Percentiles rank a stretch among this genome's conserved stretches.
phyloP scores from a whole-genome alignment of 2,329 filamentous ascomycete species.

The Fusarium sulawesiense region DNA sequence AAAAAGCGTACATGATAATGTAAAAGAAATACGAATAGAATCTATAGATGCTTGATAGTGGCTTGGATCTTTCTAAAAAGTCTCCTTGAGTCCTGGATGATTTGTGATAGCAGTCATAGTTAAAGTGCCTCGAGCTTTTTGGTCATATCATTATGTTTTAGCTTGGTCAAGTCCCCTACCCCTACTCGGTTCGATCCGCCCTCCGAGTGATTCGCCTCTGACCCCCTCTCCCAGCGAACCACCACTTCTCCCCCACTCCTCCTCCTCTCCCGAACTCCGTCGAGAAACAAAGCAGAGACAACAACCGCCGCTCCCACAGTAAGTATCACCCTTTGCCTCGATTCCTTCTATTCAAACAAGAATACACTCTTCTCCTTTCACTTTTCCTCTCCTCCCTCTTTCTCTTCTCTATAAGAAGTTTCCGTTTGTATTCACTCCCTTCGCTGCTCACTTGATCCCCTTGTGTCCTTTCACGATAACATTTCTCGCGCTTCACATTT shows the following conservation, averaged over 20 bases:
- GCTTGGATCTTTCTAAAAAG: neutral
- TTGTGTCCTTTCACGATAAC: neutral
- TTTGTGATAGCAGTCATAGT: neutral
- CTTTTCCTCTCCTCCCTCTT: neutral
- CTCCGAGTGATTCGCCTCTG: neutral
- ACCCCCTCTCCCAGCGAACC: neutral
- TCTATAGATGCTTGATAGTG: neutral
- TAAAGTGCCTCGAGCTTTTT: neutral
- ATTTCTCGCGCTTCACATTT: slow-evolving; percentile 1
- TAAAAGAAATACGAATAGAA: no score
- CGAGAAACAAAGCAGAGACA: slow-evolving; percentile 6
- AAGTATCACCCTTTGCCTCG: neutral
- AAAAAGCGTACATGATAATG: neutral
- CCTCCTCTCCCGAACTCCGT: neutral
- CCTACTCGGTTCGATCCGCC: neutral
- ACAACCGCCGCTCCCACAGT: neutral
- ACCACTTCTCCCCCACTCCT: slow-evolving; percentile 1
- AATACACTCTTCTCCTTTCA: neutral
- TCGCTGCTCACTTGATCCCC: neutral
- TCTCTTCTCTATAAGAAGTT: neutral
- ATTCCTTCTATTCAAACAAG: neutral
- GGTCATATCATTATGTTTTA: slow-evolving; percentile 10
- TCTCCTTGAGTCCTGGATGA: neutral
- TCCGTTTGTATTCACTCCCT: neutral
- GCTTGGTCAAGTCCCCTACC: neutral